Evolutionary conservation across 148 eudicot species (phyloP).

Genomic region (Mesembryanthemum crystallinum): DNA sequence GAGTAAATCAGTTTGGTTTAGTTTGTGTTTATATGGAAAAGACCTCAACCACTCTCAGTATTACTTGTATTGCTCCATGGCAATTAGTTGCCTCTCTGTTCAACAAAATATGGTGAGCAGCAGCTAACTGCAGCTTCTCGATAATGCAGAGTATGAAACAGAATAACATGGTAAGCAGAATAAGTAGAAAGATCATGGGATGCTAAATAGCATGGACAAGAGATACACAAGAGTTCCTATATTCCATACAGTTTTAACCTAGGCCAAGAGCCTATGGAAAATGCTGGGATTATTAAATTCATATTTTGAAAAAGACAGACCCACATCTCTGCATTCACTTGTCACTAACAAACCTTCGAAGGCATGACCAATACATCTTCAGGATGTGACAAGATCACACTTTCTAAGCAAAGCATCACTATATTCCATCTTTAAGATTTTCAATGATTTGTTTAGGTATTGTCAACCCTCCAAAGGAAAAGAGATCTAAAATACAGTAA

Average conservation of each 20-base stretch:
- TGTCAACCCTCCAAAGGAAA: background rate
- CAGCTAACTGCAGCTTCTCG: background rate
- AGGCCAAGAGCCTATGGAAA: background rate
- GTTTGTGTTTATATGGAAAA: no score
- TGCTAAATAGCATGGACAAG: background rate
- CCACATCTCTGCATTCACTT: background rate
- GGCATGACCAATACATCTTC: no score
- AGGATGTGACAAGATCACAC: background rate
- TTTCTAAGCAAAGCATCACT: background rate
- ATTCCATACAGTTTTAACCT: background rate
- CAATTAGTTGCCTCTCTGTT: no score
- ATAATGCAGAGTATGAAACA: no score
- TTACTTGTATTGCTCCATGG: no score
- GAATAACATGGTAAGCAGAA: background rate
- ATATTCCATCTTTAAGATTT: background rate
- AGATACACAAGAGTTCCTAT: background rate
- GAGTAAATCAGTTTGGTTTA: no score
- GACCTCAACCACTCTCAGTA: no score
- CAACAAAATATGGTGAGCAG: no score
- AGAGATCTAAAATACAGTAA: background rate
- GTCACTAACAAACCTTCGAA: background rate
- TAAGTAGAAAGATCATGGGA: background rate
- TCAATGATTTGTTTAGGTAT: background rate
- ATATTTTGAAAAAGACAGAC: background rate
- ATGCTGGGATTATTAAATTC: background rate